phyloP scores from a whole-genome alignment of 371 early-diverging fungal species.

The Phascolomyces articulosus region DNA sequence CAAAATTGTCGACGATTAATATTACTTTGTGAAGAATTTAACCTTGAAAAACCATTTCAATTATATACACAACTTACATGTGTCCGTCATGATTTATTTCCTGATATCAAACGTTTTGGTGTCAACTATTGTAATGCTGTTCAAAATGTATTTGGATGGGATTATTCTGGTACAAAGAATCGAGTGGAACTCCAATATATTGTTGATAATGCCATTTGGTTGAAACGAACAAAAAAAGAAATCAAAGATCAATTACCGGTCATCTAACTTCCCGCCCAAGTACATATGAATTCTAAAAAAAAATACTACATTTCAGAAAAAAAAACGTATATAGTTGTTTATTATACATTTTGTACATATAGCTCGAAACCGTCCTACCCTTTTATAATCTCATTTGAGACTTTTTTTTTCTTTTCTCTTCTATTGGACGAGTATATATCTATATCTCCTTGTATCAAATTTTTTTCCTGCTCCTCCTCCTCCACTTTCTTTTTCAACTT shows the following conservation, averaged over 20 bases:
- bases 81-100: conserved; percentile 43
- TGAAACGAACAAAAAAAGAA: conserved; percentile 2
- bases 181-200: conserved; percentile 13
- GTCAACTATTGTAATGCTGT: conserved; percentile 62
- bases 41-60: conserved; percentile 59
- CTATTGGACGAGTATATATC: no score
- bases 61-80: conserved; percentile 59
- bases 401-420: no score
- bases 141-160: conserved; percentile 35
- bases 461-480: no score
- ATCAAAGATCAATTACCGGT: conserved; percentile 8
- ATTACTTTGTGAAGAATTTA: conserved; percentile 57
- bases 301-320: no score
- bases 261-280: background rate
- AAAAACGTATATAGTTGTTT: no score
- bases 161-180: conserved; percentile 24
- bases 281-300: no score
- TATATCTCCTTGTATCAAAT: no score
- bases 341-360: no score
- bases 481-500: no score
- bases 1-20: conserved; percentile 30
- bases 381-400: no score
- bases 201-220: conserved; percentile 10
- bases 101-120: conserved; percentile 46
- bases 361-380: no score